Evolutionary conservation across 257 asterid genomes (phyloP), one percentile per base, ranked within the genome.

Genomic region (Dorcoceras hygrometricum): DNA sequence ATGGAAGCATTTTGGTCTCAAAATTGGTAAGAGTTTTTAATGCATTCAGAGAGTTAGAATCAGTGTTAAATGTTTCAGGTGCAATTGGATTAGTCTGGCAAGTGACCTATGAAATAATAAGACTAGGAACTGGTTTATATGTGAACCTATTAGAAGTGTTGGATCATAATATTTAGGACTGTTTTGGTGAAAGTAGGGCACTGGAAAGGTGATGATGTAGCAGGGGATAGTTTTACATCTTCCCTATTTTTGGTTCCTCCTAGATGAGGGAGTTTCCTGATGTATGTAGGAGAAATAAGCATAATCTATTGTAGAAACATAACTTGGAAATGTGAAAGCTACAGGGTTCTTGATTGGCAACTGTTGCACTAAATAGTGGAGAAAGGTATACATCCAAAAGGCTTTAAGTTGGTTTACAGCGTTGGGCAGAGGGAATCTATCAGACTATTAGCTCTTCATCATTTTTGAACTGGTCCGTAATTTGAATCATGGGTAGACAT

Each of bases 1-100:
- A 19, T 27, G 62, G 70, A 53, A 16, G 61, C 70, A 19, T 65
- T 53, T 8, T 65, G 70, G 31, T 27, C 19, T 28, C 26, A 22
- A 22, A 6, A 27, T 28, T 48, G 62, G 51, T 51, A 53, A 27
- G 70, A 27, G 51, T 28, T 65, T n/a, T 27, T 9, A 19, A 51
- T 51, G 51, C 70, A 27, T 65, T 26, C 3, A 65, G 28, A 0
- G 46, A 27, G 16, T 34, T 60, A 18, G n/a, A n/a, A 16, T 65
- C 50, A 51, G 53, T 25, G 2, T 65, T 22, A 9, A 46, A 50
- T 26, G 27, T 36, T 36, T 11, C 48, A 36, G 11, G 18, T 10
- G 48, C 48, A 36, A 11, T 36, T 36, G 48, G 48, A 36, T 36
- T 36, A 9, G 18, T 36, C 48, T 36, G 48, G 48, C 48, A 36